Conservation (phyloP, 805 yeast genomes). For the Wickerhamiella hasegawae region DNA sequence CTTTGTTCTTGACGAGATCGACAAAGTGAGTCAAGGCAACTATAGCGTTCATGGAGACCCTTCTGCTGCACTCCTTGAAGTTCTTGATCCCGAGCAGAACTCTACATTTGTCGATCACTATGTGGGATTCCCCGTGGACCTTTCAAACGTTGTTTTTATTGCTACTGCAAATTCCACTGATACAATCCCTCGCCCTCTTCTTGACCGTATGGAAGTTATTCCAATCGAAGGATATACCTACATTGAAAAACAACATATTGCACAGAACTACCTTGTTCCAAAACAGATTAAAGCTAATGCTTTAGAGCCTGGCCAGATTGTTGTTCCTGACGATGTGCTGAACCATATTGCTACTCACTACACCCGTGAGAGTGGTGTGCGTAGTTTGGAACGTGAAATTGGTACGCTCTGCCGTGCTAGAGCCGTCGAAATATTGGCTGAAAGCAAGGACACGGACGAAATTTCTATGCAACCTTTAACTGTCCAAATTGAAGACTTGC, state of each 20-base stretch:
- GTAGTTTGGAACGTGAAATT: constrained; percentile 58
- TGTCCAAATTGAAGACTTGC: constrained; percentile 33
- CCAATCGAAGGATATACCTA: constrained; percentile 66
- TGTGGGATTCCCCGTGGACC: constrained; percentile 69
- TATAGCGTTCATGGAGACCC: constrained; percentile 61
- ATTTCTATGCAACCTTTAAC: not conserved
- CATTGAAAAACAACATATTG: constrained; percentile 61
- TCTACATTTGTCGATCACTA: constrained; percentile 63
- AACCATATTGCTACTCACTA: constrained; percentile 47
- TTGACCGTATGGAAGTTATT: constrained; percentile 74
- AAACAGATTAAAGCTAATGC: constrained; percentile 62
- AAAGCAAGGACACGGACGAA: constrained; percentile 11
- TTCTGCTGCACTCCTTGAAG: constrained; percentile 75
- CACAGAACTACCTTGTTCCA: constrained; percentile 51
- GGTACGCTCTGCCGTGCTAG: constrained; percentile 68
- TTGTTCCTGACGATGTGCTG: constrained; percentile 38
- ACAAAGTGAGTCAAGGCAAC: constrained; percentile 48
- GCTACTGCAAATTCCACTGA: constrained; percentile 75
- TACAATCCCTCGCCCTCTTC: constrained; percentile 56
- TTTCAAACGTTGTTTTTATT: constrained; percentile 64
- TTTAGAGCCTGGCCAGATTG: constrained; percentile 29
- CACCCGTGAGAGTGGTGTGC: constrained; percentile 76
- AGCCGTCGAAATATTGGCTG: constrained; percentile 35
- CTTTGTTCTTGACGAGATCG: constrained; percentile 70
- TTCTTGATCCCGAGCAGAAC: constrained; percentile 83